Conservation (phyloP, 345 rosid genomes). For the Dipteronia dyeriana region DNA sequence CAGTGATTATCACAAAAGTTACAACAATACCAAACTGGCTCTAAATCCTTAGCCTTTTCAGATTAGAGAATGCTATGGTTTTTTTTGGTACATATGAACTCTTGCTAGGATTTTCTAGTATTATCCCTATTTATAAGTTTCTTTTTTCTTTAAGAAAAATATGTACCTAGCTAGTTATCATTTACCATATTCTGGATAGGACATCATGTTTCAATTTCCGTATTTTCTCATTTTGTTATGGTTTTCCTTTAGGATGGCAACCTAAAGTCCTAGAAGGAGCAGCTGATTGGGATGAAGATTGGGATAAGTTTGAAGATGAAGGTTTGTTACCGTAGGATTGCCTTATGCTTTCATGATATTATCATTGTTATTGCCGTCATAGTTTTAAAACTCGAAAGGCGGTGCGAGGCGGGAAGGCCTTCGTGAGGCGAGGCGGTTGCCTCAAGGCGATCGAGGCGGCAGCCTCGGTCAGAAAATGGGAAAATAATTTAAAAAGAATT, state of each 20-base stretch:
- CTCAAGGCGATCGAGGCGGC: too few species aligned
- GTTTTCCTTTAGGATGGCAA: constrained; percentile 77
- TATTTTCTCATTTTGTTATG: not conserved
- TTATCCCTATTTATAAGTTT: not conserved
- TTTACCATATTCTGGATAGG: not conserved
- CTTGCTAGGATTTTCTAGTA: not conserved
- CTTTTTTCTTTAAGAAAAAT: not conserved
- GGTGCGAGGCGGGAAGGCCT: too few species aligned
- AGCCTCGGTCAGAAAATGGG: too few species aligned
- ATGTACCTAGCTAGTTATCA: not conserved
- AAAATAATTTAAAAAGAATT: too few species aligned
- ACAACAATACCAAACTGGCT: too few species aligned
- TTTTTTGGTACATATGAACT: not conserved
- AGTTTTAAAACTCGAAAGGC: too few species aligned
- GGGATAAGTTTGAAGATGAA: constrained; percentile 93
- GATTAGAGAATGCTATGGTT: too few species aligned
- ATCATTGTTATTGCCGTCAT: too few species aligned
- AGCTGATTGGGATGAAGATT: constrained; percentile 96
- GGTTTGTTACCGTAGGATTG: constrained; percentile 44
- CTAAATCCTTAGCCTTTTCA: not conserved
- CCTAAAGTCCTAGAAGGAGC: constrained; percentile 88
- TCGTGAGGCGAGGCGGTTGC: too few species aligned
- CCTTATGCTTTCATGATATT: too few species aligned
- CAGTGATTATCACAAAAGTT: too few species aligned
- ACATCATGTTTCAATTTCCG: not conserved